phyloP scores from a whole-genome alignment of 495 filamentous ascomycete species.

The Geopyxis carbonaria region DNA sequence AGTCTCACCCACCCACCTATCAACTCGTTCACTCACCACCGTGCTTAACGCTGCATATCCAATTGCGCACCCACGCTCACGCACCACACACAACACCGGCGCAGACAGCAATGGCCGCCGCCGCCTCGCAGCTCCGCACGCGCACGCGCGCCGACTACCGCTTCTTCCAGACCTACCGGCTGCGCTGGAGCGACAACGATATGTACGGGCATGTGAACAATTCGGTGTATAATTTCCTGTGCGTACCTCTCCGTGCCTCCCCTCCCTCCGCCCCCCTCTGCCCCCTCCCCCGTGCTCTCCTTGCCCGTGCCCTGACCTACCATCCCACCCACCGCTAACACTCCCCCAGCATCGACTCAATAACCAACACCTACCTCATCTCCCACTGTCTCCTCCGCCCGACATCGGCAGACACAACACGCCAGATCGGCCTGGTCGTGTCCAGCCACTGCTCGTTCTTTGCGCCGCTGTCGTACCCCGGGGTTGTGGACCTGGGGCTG shows the following conservation, averaged over 20 bases:
- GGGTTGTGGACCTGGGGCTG: slow-evolving; percentile 61
- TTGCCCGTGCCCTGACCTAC: neutral
- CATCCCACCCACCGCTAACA: slow-evolving; percentile 3
- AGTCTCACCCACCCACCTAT: no score
- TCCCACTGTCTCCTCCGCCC: slow-evolving; percentile 60
- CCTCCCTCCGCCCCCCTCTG: no score
- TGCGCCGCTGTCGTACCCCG: slow-evolving; percentile 64
- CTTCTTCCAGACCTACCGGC: slow-evolving; percentile 67
- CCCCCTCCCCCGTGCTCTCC: neutral
- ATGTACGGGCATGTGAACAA: slow-evolving; percentile 87
- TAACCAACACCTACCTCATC: slow-evolving; percentile 82
- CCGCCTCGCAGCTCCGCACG: slow-evolving; percentile 33
- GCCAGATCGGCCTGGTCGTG: slow-evolving; percentile 66
- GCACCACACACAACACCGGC: neutral
- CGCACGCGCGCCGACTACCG: slow-evolving; percentile 55
- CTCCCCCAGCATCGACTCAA: slow-evolving; percentile 48
- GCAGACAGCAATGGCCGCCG: neutral
- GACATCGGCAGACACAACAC: slow-evolving; percentile 32
- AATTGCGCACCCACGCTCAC: no score
- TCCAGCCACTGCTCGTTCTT: slow-evolving; percentile 74
- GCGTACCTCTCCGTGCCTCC: slow-evolving; percentile 26
- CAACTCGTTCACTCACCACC: no score
- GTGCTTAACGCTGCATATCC: no score
- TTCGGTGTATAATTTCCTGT: slow-evolving; percentile 62
- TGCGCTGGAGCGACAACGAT: slow-evolving; percentile 91